Percentiles rank a stretch among this genome's conserved stretches.
Evolutionary conservation across 2,329 filamentous ascomycete species (phyloP).

Genomic region (Neocucurbitaria cava): DNA sequence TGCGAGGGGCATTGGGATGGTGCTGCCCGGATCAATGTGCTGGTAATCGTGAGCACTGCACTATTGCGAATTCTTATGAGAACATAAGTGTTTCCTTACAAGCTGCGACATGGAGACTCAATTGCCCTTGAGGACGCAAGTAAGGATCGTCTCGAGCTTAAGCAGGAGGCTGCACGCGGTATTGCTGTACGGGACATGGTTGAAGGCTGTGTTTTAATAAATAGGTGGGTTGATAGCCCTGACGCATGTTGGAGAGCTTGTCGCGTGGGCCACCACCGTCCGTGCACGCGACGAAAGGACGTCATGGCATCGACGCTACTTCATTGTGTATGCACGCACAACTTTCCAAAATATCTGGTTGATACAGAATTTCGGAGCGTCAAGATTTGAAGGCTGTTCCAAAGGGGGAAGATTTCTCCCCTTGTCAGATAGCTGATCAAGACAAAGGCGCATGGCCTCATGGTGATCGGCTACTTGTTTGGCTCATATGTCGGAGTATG

Average conservation of each 20-base stretch:
- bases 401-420: too few relatives aligned
- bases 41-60: conserved; percentile 17
- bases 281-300: neutral
- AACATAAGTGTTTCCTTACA: conserved; percentile 26
- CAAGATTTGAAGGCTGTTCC: too few relatives aligned
- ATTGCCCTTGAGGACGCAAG: conserved; percentile 22
- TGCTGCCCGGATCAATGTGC: conserved; percentile 9
- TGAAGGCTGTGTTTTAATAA: conserved; percentile 1
- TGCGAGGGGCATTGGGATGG: conserved; percentile 14
- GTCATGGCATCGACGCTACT: neutral
- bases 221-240: neutral
- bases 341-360: too few relatives aligned
- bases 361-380: too few relatives aligned
- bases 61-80: neutral
- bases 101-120: conserved; percentile 30
- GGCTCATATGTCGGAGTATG: conserved; percentile 93
- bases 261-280: conserved; percentile 11
- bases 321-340: too few relatives aligned
- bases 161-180: conserved; percentile 27
- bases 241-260: conserved; percentile 1
- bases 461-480: too few relatives aligned
- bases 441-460: too few relatives aligned
- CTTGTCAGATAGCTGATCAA: too few relatives aligned
- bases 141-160: conserved; percentile 24
- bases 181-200: conserved; percentile 37